Evolutionary conservation across 2,329 filamentous ascomycete species (phyloP).

Genomic region (Calonectria crousiana): DNA sequence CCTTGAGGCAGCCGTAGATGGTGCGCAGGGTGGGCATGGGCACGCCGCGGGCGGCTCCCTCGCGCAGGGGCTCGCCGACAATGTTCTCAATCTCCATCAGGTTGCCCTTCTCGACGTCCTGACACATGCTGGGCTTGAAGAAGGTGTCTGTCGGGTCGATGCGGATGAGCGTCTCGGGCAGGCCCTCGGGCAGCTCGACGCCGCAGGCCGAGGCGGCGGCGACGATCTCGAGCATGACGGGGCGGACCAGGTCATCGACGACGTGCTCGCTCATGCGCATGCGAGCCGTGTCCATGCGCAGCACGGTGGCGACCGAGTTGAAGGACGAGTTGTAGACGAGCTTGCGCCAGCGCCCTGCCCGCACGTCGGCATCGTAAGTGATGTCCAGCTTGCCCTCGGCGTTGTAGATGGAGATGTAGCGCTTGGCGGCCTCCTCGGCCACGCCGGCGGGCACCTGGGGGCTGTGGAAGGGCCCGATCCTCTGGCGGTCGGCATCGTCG

Average conservation of each 20-base stretch:
- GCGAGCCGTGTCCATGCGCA: conserved; percentile 62
- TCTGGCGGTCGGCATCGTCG: conserved; percentile 62
- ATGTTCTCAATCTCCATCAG: conserved; percentile 63
- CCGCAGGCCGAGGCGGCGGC: conserved; percentile 59
- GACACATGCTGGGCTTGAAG: conserved; percentile 66
- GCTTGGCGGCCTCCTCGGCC: conserved; percentile 48
- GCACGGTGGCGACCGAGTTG: conserved; percentile 65
- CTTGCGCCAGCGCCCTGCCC: conserved; percentile 61
- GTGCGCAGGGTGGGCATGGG: conserved; percentile 61
- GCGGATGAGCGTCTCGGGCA: conserved; percentile 61
- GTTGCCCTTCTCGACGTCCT: conserved; percentile 61
- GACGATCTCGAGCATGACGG: conserved; percentile 66
- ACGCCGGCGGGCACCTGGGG: conserved; percentile 44
- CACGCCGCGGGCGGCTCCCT: conserved; percentile 59
- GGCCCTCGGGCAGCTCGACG: conserved; percentile 53
- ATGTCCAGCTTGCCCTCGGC: conserved; percentile 58
- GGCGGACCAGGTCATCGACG: conserved; percentile 61
- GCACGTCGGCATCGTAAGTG: conserved; percentile 56
- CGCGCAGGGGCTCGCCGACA: conserved; percentile 64
- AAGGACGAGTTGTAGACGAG: conserved; percentile 64
- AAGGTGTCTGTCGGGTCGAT: conserved; percentile 65
- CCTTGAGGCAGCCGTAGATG: conserved; percentile 61
- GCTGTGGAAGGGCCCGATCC: conserved; percentile 63
- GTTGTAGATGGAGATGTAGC: conserved; percentile 62
- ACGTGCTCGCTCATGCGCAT: conserved; percentile 59